Conservation (phyloP, 1,284 basidiomycete species). For the Rhizoctonia solani region DNA sequence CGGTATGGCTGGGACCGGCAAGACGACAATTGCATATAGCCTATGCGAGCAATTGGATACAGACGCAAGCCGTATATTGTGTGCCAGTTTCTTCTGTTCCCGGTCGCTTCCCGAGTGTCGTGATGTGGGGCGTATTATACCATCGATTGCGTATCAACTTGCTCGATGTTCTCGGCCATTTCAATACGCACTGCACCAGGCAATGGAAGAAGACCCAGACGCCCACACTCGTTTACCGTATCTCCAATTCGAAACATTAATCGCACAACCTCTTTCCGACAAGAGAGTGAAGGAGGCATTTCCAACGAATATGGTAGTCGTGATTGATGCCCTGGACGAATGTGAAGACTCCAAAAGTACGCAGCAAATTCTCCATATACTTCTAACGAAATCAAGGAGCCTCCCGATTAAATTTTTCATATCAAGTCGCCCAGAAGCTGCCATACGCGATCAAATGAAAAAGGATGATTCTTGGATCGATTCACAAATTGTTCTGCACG, state of each 20-base stretch:
- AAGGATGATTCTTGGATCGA: neutral
- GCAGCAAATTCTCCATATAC: neutral
- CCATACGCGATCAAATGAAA: neutral
- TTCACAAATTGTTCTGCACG: neutral
- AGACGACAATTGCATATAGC: conserved; percentile 7
- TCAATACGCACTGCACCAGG: neutral
- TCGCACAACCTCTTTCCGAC: neutral
- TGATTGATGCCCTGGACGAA: conserved; percentile 14
- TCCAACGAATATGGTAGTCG: neutral
- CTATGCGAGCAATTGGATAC: neutral
- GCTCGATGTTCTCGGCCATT: neutral
- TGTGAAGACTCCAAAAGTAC: neutral
- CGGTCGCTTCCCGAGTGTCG: neutral
- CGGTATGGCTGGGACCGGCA: neutral
- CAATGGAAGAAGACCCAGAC: neutral
- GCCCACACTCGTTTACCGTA: neutral
- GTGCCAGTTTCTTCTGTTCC: conserved; percentile 14
- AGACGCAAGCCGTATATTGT: neutral
- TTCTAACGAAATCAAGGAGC: neutral
- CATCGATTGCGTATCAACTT: too few relatives aligned
- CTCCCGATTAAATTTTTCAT: conserved; percentile 2
- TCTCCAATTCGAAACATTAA: neutral
- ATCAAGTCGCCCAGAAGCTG: neutral
- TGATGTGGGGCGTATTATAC: neutral
- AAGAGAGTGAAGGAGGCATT: neutral